Evolutionary conservation across 2,329 filamentous ascomycete genomes (phyloP).

Genomic region (Sporothrix brunneoviolacea): DNA sequence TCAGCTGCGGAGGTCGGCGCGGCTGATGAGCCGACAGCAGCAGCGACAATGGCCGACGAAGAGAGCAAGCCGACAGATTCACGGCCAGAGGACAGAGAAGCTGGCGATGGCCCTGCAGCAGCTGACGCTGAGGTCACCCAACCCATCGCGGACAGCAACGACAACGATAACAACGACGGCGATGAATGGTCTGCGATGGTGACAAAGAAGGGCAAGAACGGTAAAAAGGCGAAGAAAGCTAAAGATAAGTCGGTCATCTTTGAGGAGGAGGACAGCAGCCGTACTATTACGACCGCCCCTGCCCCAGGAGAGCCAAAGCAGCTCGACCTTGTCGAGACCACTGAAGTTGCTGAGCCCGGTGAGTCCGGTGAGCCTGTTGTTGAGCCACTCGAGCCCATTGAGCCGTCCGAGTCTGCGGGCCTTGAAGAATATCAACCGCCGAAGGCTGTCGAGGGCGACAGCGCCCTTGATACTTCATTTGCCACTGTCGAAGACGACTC

Average conservation of each 20-base stretch:
- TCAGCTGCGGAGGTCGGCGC: slow-evolving; percentile 1
- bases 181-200: neutral
- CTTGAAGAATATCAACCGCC: neutral
- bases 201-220: slow-evolving; percentile 8
- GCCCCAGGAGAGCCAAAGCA: no score
- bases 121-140: slow-evolving; percentile 8
- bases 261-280: no score
- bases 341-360: slow-evolving; percentile 6
- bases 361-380: neutral
- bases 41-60: neutral
- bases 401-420: neutral
- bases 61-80: neutral
- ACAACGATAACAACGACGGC: neutral
- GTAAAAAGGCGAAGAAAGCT: slow-evolving; percentile 10
- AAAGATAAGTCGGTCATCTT: neutral
- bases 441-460: neutral
- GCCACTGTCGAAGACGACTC: neutral
- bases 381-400: neutral
- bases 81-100: neutral
- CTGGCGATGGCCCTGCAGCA: slow-evolving; percentile 12
- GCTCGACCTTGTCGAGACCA: slow-evolving; percentile 7
- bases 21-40: slow-evolving; percentile 6
- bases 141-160: neutral
- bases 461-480: neutral
- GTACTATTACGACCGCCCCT: no score